Conservation (phyloP, 257 asterid species). For the Primulina tabacum region DNA sequence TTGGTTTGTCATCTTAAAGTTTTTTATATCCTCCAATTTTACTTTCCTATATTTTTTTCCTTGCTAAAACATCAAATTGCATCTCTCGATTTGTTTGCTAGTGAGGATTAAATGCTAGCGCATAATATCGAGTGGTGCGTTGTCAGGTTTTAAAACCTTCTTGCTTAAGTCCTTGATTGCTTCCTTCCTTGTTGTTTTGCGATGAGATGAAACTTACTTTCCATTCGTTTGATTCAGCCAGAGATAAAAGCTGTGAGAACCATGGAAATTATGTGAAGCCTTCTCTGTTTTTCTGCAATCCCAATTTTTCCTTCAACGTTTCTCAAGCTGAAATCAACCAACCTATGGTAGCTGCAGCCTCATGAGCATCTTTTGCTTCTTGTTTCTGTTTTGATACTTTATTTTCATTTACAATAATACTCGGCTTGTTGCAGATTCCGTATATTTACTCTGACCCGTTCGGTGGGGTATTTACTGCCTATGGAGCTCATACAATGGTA, state of each 20-base stretch:
- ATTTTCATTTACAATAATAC: constrained; percentile 19
- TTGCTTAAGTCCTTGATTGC: too few species aligned
- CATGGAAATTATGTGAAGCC: constrained; percentile 46
- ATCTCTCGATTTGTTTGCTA: background rate
- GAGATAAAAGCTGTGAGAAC: constrained; percentile 48
- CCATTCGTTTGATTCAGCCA: constrained; percentile 31
- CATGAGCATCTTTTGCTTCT: background rate
- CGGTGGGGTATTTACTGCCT: constrained; percentile 56
- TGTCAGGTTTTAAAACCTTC: background rate
- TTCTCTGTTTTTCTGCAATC: constrained; percentile 41
- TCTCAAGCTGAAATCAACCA: constrained; percentile 54
- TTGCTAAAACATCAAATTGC: background rate
- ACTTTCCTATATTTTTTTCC: background rate
- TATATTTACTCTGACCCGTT: constrained; percentile 64
- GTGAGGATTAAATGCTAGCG: background rate
- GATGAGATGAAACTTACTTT: constrained; percentile 7
- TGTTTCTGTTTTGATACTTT: constrained; percentile 7
- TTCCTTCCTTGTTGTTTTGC: background rate
- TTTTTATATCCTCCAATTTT: background rate
- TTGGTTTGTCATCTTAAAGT: background rate
- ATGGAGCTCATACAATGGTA: constrained; percentile 72
- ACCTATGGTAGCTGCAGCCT: constrained; percentile 53
- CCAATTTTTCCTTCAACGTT: constrained; percentile 39
- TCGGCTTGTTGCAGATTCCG: constrained; percentile 45
- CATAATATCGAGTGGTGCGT: background rate